These are phyloP conservation scores for Takashimella tepidaria DNA, from an alignment of 1,284 basidiomycete species.

Conservation along the genomic window DNA sequence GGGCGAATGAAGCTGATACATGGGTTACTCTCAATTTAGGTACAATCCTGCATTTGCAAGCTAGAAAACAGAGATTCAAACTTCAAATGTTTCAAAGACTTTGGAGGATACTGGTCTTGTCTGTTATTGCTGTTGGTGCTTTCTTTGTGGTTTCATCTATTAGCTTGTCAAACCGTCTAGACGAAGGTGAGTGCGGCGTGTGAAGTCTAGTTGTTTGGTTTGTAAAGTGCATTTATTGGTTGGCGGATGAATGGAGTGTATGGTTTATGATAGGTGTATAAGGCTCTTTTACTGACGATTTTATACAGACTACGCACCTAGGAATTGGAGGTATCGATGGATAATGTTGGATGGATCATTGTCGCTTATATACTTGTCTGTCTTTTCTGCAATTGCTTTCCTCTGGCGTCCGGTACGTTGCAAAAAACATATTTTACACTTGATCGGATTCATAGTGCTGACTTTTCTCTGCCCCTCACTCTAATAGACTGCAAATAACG, in stretches of 20 bases:
- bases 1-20: no score
- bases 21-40: slow-evolving; percentile 56
- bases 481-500: slow-evolving; percentile 76
- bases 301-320: slow-evolving; percentile 74
- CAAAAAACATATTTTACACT: neutral
- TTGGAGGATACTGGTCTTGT: slow-evolving; percentile 77
- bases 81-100: slow-evolving; percentile 78
- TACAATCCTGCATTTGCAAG: slow-evolving; percentile 75
- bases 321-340: slow-evolving; percentile 92
- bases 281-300: no score
- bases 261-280: no score
- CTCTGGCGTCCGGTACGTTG: slow-evolving; percentile 77
- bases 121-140: slow-evolving; percentile 73
- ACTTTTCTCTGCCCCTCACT: neutral
- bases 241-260: no score
- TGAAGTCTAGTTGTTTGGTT: no score
- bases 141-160: slow-evolving; percentile 93
- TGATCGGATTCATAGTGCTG: neutral
- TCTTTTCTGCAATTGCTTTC: slow-evolving; percentile 77
- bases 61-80: slow-evolving; percentile 82
- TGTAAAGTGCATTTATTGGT: neutral
- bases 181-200: slow-evolving; percentile 75
- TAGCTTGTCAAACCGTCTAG: slow-evolving; percentile 81
- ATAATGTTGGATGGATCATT: slow-evolving; percentile 96
- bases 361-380: slow-evolving; percentile 71